Percentiles rank a stretch among this genome's conserved stretches.
phyloP scores from a whole-genome alignment of 352 stramenopile genomes.

The Lagenidium giganteum region DNA sequence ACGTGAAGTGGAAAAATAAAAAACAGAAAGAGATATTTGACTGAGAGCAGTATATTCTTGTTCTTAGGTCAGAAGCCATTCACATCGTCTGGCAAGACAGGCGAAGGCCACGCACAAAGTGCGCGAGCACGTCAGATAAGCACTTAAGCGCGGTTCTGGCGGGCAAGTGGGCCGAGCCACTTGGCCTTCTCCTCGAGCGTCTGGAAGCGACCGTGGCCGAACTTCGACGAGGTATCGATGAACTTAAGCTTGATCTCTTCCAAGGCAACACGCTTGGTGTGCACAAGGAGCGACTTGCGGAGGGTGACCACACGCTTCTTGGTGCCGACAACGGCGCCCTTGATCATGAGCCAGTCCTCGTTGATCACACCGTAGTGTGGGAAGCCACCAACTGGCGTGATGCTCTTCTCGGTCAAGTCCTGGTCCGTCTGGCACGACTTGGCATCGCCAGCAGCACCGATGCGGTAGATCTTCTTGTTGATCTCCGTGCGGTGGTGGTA shows the following conservation, averaged over 20 bases:
- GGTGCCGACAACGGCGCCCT: slow-evolving; percentile 95
- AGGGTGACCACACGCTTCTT: slow-evolving; percentile 98
- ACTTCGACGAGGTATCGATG: slow-evolving; percentile 96
- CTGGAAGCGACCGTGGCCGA: slow-evolving; percentile 99
- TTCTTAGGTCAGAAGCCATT: slow-evolving; percentile 5
- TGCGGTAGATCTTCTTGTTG: slow-evolving; percentile 99
- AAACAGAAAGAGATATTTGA: background rate
- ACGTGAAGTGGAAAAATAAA: no score
- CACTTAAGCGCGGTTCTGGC: slow-evolving; percentile 76
- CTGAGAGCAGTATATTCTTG: slow-evolving; percentile 13
- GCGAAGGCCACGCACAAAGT: no score
- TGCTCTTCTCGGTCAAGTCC: slow-evolving; percentile 99
- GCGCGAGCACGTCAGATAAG: slow-evolving; percentile 8
- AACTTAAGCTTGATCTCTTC: slow-evolving; percentile 94
- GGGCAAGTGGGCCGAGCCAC: slow-evolving; percentile 95
- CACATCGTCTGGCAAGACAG: background rate
- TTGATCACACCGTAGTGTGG: slow-evolving; percentile 98
- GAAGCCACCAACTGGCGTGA: slow-evolving; percentile 99
- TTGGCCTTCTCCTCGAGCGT: slow-evolving; percentile 98
- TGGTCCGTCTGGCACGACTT: slow-evolving; percentile 97
- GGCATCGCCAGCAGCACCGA: slow-evolving; percentile 91
- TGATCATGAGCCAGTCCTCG: slow-evolving; percentile 99
- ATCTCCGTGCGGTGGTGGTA: slow-evolving; percentile 99
- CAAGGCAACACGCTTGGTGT: slow-evolving; percentile 94
- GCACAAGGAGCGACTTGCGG: slow-evolving; percentile 96